A percentile compares a stretch with the other conserved stretches of the same genome.
phyloP scores from a whole-genome alignment of 148 eudicot species.

The Bassia scoparia region DNA sequence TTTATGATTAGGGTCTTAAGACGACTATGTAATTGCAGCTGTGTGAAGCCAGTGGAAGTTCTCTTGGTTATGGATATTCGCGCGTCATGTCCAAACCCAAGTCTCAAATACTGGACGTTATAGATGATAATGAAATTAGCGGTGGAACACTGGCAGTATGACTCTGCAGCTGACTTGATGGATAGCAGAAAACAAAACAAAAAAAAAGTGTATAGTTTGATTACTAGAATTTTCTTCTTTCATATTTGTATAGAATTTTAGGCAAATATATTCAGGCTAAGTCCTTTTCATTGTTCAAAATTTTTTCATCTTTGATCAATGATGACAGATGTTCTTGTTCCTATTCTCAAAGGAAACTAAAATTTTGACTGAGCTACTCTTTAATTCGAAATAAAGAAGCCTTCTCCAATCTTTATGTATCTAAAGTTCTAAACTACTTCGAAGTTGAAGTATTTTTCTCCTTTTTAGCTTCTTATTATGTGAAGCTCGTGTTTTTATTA shows the following conservation, averaged over 20 bases:
- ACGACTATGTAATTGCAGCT: slow-evolving; percentile 46
- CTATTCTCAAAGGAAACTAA: slow-evolving; percentile 11
- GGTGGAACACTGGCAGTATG: slow-evolving; percentile 72
- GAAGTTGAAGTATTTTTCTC: too few relatives aligned
- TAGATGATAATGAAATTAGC: slow-evolving; percentile 53
- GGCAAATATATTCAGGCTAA: not conserved
- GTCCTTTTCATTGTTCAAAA: slow-evolving; percentile 22
- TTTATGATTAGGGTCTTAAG: not conserved
- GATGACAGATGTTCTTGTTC: slow-evolving; percentile 13
- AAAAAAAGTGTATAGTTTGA: slow-evolving; percentile 23
- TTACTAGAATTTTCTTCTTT: not conserved
- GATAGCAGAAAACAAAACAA: not conserved
- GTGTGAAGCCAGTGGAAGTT: slow-evolving; percentile 85
- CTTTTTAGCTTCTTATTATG: too few relatives aligned
- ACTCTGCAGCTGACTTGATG: slow-evolving; percentile 10
- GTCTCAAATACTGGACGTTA: slow-evolving; percentile 45
- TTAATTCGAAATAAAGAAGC: not conserved
- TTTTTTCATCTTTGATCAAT: slow-evolving; percentile 23
- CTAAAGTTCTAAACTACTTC: too few relatives aligned
- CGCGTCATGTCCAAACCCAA: slow-evolving; percentile 68
- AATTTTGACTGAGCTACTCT: slow-evolving; percentile 20
- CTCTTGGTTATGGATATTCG: slow-evolving; percentile 87
- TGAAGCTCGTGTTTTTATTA: too few relatives aligned
- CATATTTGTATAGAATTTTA: slow-evolving; percentile 28
- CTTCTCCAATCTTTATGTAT: too few relatives aligned